phyloP scores from a whole-genome alignment of 2,329 filamentous ascomycete genomes.

The Pochonia chlamydosporia region DNA sequence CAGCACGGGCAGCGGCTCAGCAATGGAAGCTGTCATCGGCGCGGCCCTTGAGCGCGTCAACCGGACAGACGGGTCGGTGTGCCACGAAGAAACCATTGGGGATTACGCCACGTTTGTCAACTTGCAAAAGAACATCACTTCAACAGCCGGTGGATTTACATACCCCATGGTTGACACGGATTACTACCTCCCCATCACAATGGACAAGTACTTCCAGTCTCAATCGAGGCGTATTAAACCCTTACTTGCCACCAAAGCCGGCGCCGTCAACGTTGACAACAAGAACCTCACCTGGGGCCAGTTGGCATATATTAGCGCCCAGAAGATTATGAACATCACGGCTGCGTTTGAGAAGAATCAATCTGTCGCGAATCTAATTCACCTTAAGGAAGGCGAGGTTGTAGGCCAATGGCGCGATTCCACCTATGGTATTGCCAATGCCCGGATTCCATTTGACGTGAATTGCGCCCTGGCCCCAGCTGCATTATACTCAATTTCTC shows the following conservation, averaged over 20 bases:
- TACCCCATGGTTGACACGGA: conserved; percentile 62
- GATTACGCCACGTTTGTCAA: conserved; percentile 60
- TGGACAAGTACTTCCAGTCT: conserved; percentile 51
- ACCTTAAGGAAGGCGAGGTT: conserved; percentile 44
- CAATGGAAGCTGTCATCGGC: conserved; percentile 55
- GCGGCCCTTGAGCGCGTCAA: conserved; percentile 58
- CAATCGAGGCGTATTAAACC: conserved; percentile 4
- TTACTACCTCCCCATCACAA: conserved; percentile 51
- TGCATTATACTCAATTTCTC: conserved; percentile 51
- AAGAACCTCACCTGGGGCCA: conserved; percentile 45
- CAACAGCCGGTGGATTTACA: conserved; percentile 46
- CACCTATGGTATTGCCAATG: conserved; percentile 52
- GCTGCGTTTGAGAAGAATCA: conserved; percentile 49
- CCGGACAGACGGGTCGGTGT: conserved; percentile 51
- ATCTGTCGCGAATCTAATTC: conserved; percentile 48
- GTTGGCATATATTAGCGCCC: conserved; percentile 44
- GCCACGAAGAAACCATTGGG: conserved; percentile 60
- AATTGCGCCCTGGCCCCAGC: conserved; percentile 59
- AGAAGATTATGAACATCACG: conserved; percentile 52
- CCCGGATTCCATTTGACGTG: conserved; percentile 59
- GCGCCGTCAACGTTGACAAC: conserved; percentile 42
- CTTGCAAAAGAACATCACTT: conserved; percentile 43
- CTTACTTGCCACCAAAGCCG: conserved; percentile 24
- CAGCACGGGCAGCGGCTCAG: conserved; percentile 46
- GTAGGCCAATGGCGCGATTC: conserved; percentile 62